phyloP scores from a whole-genome alignment of 2,329 filamentous ascomycete genomes.

The Akanthomyces uredinophilus region DNA sequence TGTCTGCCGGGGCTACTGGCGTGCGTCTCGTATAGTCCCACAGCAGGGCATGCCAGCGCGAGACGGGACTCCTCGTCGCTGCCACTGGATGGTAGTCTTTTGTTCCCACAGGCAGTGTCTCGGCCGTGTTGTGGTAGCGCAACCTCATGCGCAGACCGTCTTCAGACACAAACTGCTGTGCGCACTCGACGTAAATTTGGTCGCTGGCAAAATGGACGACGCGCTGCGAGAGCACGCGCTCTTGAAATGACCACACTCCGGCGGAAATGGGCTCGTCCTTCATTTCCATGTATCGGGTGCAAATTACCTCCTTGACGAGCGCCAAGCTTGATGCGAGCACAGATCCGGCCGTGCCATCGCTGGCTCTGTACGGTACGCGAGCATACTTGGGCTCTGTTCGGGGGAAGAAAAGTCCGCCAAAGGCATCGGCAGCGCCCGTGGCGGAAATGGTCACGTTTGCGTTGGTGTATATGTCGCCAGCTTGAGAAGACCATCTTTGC shows the following conservation, averaged over 20 bases:
- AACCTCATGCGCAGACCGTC: not conserved
- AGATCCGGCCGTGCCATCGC: not conserved
- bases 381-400: not conserved
- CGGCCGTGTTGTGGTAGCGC: not conserved
- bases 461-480: not conserved
- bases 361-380: not conserved
- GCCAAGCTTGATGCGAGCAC: not conserved
- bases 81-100: not conserved
- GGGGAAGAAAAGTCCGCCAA: not conserved
- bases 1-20: not conserved
- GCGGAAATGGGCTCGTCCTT: not conserved
- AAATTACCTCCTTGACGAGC: not conserved
- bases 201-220: constrained; percentile 9
- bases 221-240: constrained; percentile 3
- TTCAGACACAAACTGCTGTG: constrained; percentile 1
- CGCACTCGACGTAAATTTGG: constrained; percentile 5
- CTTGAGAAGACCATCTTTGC: not conserved
- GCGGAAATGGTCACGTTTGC: constrained; percentile 5
- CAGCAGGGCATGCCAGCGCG: not conserved
- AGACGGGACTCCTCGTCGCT: too few relatives aligned
- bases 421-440: not conserved
- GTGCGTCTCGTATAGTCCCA: not conserved
- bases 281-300: not conserved
- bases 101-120: not conserved
- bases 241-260: constrained; percentile 10